Evolutionary conservation across 139 green algal genomes (phyloP).

Genomic region (Yamagishiella unicocca): DNA sequence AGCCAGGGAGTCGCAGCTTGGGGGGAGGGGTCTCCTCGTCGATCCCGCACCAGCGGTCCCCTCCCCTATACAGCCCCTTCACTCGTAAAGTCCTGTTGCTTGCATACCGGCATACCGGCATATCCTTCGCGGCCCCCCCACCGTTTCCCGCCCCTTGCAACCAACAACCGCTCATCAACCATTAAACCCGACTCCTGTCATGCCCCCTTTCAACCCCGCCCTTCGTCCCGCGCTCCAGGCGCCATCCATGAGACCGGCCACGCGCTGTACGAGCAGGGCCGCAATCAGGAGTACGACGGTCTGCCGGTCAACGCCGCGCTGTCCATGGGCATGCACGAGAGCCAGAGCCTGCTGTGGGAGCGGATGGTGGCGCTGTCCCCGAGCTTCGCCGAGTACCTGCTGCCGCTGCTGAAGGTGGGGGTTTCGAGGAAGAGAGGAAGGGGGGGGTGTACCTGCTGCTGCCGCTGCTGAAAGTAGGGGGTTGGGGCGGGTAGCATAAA

Average conservation of each 20-base stretch:
- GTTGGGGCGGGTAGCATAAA: no score
- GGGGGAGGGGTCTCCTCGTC: no score
- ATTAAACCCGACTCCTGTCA: no score
- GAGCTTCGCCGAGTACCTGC: slow-evolving; percentile 71
- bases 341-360: slow-evolving; percentile 93
- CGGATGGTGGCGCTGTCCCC: slow-evolving; percentile 84
- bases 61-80: no score
- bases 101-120: no score
- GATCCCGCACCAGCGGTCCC: no score
- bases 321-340: slow-evolving; percentile 92
- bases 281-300: slow-evolving; percentile 66
- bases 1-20: no score
- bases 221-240: slow-evolving; percentile 30
- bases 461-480: background rate
- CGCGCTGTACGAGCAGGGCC: slow-evolving; percentile 93
- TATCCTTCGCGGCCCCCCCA: no score
- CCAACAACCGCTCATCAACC: background rate
- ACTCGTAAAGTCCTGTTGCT: no score
- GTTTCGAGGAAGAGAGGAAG: background rate
- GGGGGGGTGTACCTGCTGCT: slow-evolving; percentile 18
- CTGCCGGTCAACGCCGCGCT: slow-evolving; percentile 79
- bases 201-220: background rate
- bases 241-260: slow-evolving; percentile 86
- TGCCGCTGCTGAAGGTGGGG: slow-evolving; percentile 53
- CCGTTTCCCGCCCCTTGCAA: background rate